A percentile compares a stretch with the other conserved stretches of the same genome.
Evolutionary conservation across 2,329 filamentous ascomycete species (phyloP).

Genomic region (Cladophialophora carrionii): DNA sequence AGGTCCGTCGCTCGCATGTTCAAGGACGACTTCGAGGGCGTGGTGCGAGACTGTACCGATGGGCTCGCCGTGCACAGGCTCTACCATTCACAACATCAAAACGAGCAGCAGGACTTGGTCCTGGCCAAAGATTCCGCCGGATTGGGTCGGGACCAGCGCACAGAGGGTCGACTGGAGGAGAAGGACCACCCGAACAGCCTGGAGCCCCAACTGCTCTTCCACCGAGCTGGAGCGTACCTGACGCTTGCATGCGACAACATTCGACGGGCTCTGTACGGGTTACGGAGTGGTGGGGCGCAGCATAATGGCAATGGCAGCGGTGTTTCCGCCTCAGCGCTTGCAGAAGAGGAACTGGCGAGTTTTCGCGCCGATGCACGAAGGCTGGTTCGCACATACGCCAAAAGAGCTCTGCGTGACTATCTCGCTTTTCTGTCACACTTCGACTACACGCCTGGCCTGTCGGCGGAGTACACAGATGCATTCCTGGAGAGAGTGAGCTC

Average conservation of each 20-base stretch:
- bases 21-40: slow-evolving; percentile 72
- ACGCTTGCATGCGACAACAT: slow-evolving; percentile 71
- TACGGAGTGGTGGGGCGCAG: slow-evolving; percentile 35
- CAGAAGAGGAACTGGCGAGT: slow-evolving; percentile 44
- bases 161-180: slow-evolving; percentile 58
- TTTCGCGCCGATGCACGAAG: slow-evolving; percentile 64
- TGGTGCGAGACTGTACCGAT: slow-evolving; percentile 69
- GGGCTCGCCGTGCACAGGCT: slow-evolving; percentile 63
- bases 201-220: slow-evolving; percentile 74
- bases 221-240: slow-evolving; percentile 73
- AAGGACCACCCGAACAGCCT: slow-evolving; percentile 74
- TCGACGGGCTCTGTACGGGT: slow-evolving; percentile 57
- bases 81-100: slow-evolving; percentile 57
- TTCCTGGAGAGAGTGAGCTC: slow-evolving; percentile 63
- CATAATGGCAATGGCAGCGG: slow-evolving; percentile 36
- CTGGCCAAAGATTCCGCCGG: slow-evolving; percentile 46
- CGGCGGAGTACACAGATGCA: slow-evolving; percentile 57
- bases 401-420: slow-evolving; percentile 75
- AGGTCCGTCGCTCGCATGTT: slow-evolving; percentile 74
- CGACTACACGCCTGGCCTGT: slow-evolving; percentile 75
- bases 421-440: slow-evolving; percentile 71
- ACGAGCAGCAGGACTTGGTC: slow-evolving; percentile 58
- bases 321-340: slow-evolving; percentile 45
- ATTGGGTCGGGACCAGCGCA: slow-evolving; percentile 50
- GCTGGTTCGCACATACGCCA: slow-evolving; percentile 72